phyloP scores from a whole-genome alignment of 768 basidiomycete genomes.

The Serendipita vermifera region DNA sequence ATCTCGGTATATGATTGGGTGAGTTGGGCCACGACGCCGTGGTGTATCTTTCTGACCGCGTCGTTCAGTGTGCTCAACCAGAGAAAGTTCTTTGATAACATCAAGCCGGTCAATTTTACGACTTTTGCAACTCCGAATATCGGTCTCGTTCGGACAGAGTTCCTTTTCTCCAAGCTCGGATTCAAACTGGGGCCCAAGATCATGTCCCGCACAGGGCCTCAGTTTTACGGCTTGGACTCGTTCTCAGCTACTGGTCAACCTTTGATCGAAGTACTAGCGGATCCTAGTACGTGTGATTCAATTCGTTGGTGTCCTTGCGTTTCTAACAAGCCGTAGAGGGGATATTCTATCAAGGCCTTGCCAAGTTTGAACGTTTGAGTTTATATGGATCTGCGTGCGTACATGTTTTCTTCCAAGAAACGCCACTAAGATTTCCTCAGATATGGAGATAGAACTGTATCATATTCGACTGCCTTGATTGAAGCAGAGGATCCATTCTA shows the following conservation, averaged over 20 bases:
- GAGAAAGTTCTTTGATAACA: conserved; percentile 53
- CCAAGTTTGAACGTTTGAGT: conserved; percentile 45
- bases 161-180: conserved; percentile 41
- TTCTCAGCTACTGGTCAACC: conserved; percentile 57
- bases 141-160: conserved; percentile 53
- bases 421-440: background rate
- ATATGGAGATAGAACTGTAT: conserved; percentile 52
- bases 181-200: conserved; percentile 51
- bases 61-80: conserved; percentile 45
- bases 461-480: conserved; percentile 67
- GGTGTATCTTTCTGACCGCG: background rate
- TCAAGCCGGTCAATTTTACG: conserved; percentile 66
- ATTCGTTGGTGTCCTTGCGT: background rate
- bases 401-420: background rate
- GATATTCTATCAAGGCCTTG: conserved; percentile 62
- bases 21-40: conserved; percentile 17
- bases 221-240: conserved; percentile 60
- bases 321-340: conserved; percentile 32
- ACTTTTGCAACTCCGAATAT: conserved; percentile 77
- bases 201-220: conserved; percentile 67
- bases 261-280: conserved; percentile 64
- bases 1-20: conserved; percentile 67
- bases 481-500: conserved; percentile 55
- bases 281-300: conserved; percentile 41
- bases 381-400: conserved; percentile 74